Evolutionary conservation across 768 basidiomycete species (phyloP).

Genomic region (Suillus ampliporus): DNA sequence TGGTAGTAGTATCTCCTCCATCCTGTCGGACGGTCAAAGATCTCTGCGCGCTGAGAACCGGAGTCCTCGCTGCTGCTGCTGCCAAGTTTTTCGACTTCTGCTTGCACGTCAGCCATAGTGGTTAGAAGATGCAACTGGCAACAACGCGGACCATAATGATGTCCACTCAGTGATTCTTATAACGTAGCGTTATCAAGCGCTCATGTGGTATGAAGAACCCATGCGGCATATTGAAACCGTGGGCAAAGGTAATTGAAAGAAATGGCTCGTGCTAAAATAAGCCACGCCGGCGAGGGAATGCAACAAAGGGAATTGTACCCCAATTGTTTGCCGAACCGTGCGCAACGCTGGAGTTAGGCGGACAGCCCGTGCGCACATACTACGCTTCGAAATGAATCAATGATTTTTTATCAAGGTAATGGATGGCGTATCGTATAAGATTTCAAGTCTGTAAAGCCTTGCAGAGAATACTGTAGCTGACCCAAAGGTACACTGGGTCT

Average conservation of each 20-base stretch:
- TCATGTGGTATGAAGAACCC: neutral
- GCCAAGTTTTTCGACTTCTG: constrained; percentile 27
- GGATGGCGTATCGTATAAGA: neutral
- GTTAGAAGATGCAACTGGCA: neutral
- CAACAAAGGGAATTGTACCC: neutral
- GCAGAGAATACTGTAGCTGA: neutral
- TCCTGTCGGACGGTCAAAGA: constrained; percentile 55
- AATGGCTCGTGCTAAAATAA: neutral
- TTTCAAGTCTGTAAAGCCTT: neutral
- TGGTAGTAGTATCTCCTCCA: constrained; percentile 62
- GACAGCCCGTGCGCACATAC: no score
- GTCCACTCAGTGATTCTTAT: neutral
- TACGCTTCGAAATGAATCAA: neutral
- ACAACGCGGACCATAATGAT: neutral
- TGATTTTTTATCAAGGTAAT: neutral
- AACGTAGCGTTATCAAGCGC: constrained; percentile 10
- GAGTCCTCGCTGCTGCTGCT: constrained; percentile 35
- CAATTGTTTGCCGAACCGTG: neutral
- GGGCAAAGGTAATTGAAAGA: constrained; percentile 58
- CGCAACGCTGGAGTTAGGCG: no score
- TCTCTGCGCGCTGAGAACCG: constrained; percentile 30
- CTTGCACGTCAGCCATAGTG: constrained; percentile 27
- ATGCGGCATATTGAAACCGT: constrained; percentile 67
- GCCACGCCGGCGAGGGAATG: constrained; percentile 57
- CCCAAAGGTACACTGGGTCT: neutral